These are phyloP conservation scores for Elsinoe batatas DNA, from an alignment of 2,329 filamentous ascomycete species.

Conservation along the genomic window DNA sequence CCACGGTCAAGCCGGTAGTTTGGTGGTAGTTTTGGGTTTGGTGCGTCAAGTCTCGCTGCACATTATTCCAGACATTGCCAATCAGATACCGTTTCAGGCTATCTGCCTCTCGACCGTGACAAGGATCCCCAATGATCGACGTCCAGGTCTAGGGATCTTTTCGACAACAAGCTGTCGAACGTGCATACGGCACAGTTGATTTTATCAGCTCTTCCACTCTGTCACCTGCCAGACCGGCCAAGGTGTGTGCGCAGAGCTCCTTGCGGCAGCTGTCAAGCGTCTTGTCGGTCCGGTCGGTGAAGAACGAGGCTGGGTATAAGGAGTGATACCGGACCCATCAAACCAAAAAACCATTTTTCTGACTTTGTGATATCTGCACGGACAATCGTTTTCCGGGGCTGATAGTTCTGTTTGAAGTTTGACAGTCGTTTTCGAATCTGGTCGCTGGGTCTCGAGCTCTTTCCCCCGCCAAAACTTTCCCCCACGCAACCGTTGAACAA, in stretches of 20 bases:
- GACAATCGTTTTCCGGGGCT: too few relatives aligned
- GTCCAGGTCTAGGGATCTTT: neutral
- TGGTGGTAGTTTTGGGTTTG: neutral
- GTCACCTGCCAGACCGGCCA: neutral
- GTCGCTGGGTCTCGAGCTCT: neutral
- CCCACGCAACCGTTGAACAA: neutral
- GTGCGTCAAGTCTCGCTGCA: conserved; percentile 5
- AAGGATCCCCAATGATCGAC: conserved; percentile 1
- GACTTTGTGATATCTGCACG: too few relatives aligned
- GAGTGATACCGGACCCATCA: too few relatives aligned
- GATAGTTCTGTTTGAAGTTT: too few relatives aligned
- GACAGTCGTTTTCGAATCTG: neutral
- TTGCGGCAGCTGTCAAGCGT: conserved; percentile 6
- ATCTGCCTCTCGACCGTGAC: conserved; percentile 3
- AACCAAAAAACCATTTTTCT: too few relatives aligned
- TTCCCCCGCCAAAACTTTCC: neutral
- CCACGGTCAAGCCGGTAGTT: conserved; percentile 4
- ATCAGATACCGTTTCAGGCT: neutral
- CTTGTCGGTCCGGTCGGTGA: neutral
- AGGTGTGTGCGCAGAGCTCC: neutral
- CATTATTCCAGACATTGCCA: conserved; percentile 7
- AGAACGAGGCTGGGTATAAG: neutral
- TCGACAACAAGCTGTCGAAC: conserved; percentile 5
- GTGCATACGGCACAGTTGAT: conserved; percentile 1
- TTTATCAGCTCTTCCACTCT: neutral